Conservation (phyloP, 176 grass and related monocot species). For the Saccharum officinarum region DNA sequence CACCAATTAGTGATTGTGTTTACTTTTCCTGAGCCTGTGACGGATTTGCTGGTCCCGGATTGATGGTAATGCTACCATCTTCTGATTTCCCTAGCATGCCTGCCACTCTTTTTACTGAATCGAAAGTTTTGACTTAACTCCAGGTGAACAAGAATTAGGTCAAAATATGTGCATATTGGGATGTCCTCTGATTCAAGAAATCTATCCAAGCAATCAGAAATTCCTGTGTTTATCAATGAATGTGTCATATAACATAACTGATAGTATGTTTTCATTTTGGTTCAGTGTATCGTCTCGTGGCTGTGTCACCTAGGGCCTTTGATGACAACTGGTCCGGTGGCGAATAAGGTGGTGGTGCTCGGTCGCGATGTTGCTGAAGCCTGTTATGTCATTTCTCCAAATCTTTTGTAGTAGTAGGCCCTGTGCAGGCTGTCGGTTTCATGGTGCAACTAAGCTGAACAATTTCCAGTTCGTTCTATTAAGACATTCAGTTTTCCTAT, state of each 20-base stretch:
- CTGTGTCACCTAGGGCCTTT: neutral
- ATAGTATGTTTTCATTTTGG: neutral
- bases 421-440: neutral
- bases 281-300: neutral
- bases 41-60: neutral
- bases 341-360: neutral
- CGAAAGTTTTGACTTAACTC: neutral
- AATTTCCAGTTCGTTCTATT: too few relatives aligned
- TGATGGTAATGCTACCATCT: neutral
- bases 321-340: neutral
- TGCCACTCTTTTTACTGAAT: neutral
- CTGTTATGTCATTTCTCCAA: neutral
- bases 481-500: neutral
- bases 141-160: neutral
- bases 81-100: neutral
- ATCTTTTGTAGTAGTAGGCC: neutral
- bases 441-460: neutral
- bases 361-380: neutral
- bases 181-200: neutral
- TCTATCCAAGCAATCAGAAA: neutral
- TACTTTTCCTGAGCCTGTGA: neutral
- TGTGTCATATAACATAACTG: neutral
- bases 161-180: neutral
- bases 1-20: neutral
- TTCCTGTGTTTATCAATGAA: neutral